A percentile compares a stretch with the other conserved stretches of the same genome.
Evolutionary conservation across 2,329 filamentous ascomycete genomes (phyloP).

Genomic region (Lithohypha guttulata): DNA sequence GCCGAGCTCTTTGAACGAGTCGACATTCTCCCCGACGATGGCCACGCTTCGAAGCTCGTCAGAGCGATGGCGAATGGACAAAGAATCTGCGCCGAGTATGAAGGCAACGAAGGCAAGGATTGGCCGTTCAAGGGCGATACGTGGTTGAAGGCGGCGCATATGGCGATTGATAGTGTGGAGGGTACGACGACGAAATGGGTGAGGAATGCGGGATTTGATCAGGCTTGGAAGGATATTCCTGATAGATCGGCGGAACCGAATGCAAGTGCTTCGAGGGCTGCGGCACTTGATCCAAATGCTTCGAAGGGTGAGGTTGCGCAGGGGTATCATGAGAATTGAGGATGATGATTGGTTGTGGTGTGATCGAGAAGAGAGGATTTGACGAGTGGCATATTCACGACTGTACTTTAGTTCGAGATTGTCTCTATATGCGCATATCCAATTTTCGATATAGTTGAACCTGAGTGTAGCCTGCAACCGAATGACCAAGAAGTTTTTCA

Average conservation of each 20-base stretch:
- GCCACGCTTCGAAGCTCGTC: conserved; percentile 67
- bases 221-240: conserved; percentile 29
- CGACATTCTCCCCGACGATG: conserved; percentile 54
- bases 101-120: conserved; percentile 25
- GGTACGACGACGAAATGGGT: conserved; percentile 26
- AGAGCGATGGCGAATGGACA: conserved; percentile 59
- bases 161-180: conserved; percentile 29
- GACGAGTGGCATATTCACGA: no score
- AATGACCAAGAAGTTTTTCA: no score
- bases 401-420: no score
- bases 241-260: conserved; percentile 13
- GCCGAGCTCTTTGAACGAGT: conserved; percentile 36
- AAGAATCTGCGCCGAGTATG: conserved; percentile 33
- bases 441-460: no score
- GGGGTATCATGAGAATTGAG: conserved; percentile 9
- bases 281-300: neutral
- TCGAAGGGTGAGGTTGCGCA: neutral
- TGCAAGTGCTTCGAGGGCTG: neutral
- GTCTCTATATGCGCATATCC: no score
- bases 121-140: conserved; percentile 32
- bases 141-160: conserved; percentile 37
- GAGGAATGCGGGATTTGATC: conserved; percentile 31
- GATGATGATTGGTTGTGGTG: no score
- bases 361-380: no score
- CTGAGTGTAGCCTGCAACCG: no score